A percentile compares a stretch with the other conserved stretches of the same genome.
phyloP scores from a whole-genome alignment of 768 basidiomycete genomes.

The Leccinum aurantiacum region DNA sequence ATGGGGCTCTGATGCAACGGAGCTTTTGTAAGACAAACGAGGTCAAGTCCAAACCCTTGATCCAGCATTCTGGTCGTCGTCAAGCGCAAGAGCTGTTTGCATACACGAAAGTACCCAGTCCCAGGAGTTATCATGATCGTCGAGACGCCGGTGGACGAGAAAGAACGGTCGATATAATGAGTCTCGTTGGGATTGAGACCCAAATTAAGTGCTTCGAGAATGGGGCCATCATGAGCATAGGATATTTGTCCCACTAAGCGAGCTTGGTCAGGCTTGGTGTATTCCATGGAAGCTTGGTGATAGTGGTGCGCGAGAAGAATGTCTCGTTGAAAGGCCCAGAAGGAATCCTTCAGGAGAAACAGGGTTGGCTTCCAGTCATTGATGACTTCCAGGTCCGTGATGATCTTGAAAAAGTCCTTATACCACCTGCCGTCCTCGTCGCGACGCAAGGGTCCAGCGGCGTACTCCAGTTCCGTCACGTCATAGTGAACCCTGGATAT shows the following conservation, averaged over 20 bases:
- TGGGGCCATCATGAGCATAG: slow-evolving; percentile 89
- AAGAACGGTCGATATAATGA: slow-evolving; percentile 92
- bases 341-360: slow-evolving; percentile 82
- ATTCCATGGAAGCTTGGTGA: slow-evolving; percentile 62
- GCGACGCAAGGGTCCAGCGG: slow-evolving; percentile 74
- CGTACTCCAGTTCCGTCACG: slow-evolving; percentile 72
- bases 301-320: slow-evolving; percentile 89
- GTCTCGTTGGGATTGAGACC: slow-evolving; percentile 90
- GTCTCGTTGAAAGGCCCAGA: slow-evolving; percentile 89
- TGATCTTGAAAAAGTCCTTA: slow-evolving; percentile 96
- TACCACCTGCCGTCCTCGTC: slow-evolving; percentile 81
- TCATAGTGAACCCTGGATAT: slow-evolving; percentile 93
- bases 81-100: slow-evolving; percentile 83
- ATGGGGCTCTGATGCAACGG: slow-evolving; percentile 93
- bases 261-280: slow-evolving; percentile 46
- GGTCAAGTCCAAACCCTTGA: slow-evolving; percentile 81
- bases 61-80: slow-evolving; percentile 94
- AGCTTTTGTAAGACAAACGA: slow-evolving; percentile 72
- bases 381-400: slow-evolving; percentile 87
- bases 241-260: slow-evolving; percentile 78
- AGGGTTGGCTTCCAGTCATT: slow-evolving; percentile 87
- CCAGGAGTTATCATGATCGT: slow-evolving; percentile 91
- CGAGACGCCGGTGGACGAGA: slow-evolving; percentile 82
- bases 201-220: slow-evolving; percentile 94
- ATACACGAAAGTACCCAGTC: slow-evolving; percentile 90